Conservation (phyloP, 2,329 filamentous ascomycete species). For the Tricladium varicosporioides region DNA sequence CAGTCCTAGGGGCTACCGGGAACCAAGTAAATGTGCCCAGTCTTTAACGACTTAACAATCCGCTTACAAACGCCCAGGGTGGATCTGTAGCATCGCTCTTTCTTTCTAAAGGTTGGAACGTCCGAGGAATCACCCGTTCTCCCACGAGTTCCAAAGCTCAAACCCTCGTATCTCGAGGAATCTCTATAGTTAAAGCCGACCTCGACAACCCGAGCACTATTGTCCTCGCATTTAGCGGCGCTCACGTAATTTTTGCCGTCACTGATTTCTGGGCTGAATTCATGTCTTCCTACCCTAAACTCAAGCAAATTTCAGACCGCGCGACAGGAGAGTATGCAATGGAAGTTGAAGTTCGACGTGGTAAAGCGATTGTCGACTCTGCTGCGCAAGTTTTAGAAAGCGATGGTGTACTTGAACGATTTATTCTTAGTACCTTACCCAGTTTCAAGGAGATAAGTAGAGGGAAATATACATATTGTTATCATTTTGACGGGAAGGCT, state of each 20-base stretch:
- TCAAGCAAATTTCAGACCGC: constrained; percentile 19
- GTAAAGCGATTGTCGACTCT: constrained; percentile 35
- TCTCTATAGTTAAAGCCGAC: constrained; percentile 40
- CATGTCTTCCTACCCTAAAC: constrained; percentile 10
- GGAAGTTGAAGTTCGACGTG: constrained; percentile 30
- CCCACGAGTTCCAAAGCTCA: constrained; percentile 40
- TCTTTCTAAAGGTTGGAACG: constrained; percentile 43
- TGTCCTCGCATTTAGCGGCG: constrained; percentile 35
- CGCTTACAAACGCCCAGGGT: constrained; percentile 35
- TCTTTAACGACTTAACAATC: background rate
- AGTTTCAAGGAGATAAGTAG: constrained; percentile 34
- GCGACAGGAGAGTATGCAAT: constrained; percentile 23
- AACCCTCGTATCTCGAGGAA: constrained; percentile 39
- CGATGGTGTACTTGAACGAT: constrained; percentile 19
- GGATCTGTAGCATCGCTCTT: constrained; percentile 45
- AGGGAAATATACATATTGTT: constrained; percentile 38
- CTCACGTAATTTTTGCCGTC: constrained; percentile 39
- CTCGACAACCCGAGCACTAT: constrained; percentile 21
- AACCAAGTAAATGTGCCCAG: constrained; percentile 39
- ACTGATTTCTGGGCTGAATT: constrained; percentile 36
- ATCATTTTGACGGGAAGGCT: constrained; percentile 40
- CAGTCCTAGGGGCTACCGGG: constrained; percentile 57
- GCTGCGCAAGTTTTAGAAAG: constrained; percentile 30
- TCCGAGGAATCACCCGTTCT: constrained; percentile 49
- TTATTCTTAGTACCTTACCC: constrained; percentile 23